Evolutionary conservation across 371 early-diverging fungal genomes (phyloP).

Genomic region (Funneliformis caledonium): DNA sequence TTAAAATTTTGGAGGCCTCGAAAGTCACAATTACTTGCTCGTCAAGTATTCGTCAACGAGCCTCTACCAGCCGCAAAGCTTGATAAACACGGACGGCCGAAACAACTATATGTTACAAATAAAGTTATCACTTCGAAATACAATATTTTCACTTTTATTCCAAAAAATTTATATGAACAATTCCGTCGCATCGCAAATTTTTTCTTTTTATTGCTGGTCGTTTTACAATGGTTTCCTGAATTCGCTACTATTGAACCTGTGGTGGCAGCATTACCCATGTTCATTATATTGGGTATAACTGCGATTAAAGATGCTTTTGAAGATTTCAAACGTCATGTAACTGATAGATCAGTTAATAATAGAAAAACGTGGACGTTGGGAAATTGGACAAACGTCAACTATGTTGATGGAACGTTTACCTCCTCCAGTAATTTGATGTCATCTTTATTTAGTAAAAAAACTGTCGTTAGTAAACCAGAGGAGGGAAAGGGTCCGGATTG

Average conservation of each 20-base stretch:
- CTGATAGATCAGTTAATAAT: constrained; percentile 71
- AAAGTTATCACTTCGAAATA: constrained; percentile 80
- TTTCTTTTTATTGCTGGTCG: constrained; percentile 87
- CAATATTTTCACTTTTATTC: constrained; percentile 83
- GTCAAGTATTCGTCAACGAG: constrained; percentile 73
- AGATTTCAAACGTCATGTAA: constrained; percentile 85
- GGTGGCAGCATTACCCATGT: constrained; percentile 86
- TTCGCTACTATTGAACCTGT: constrained; percentile 73
- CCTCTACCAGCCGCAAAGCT: constrained; percentile 62
- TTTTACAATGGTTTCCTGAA: constrained; percentile 80
- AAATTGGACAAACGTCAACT: constrained; percentile 61
- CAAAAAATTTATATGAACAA: constrained; percentile 91
- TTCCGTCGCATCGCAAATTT: constrained; percentile 91
- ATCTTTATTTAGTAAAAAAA: constrained; percentile 1
- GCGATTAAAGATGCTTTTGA: constrained; percentile 92
- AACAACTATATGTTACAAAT: constrained; percentile 57
- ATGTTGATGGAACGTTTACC: constrained; percentile 7
- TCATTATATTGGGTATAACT: constrained; percentile 79
- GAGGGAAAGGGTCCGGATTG: constrained; percentile 16
- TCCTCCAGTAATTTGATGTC: not conserved
- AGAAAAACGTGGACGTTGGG: constrained; percentile 55
- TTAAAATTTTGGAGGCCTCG: constrained; percentile 3
- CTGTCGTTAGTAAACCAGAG: not conserved
- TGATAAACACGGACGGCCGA: constrained; percentile 56
- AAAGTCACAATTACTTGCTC: constrained; percentile 38